Base-by-base conservation (phyloP, 495 filamentous ascomycete genomes). In the Aspergillus funiculosus region DNA sequence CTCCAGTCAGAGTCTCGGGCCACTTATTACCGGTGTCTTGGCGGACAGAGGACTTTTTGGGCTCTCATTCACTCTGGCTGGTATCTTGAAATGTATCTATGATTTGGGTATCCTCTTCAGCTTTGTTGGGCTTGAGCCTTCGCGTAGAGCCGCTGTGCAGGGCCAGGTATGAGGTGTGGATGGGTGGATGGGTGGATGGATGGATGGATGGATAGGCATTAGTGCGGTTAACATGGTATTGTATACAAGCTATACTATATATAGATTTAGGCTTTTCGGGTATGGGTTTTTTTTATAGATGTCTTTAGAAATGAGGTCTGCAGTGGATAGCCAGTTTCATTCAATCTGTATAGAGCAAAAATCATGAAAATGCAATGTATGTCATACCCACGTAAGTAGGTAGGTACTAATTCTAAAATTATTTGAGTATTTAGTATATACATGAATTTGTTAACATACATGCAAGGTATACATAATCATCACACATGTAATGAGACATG, bases 51-150 rank as follows among this genome's bases (percentile, higher is more conserved):
- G 74, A 9, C 57, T 69, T 21, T 87, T 90, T 51, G 85, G 86
- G 68, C 69, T 82, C 17, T 80, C 81, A 0, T 90, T 91, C 57
- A 71, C 85, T 3, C 69, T 77, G 14, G 86, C 86, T 0, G 89
- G 89, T 34, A 66, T 73, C 0, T 60, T 88, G 54, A 82, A 89
- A 52, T 68, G 79, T 9, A 58, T 68, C 0, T 92, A 94, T 59
- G 88, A 94, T 60, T 40, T 90, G 18, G 82, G 83, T 0, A 68
- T 91, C 66, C 68, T 86, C 43, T 67, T 74, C n/a, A 78, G 83
- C 51, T 90, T 89, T 61, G 60, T 67, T 2, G 66, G 68, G 1
- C 62, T 58, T 30, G 69, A 71, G 32, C 39, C 22, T n/a, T 9
- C 17, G 25, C 24, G 32, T 10, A 26, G 20, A 26, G 14, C 14